phyloP scores from a whole-genome alignment of 345 rosid genomes.

The Turnera subulata region DNA sequence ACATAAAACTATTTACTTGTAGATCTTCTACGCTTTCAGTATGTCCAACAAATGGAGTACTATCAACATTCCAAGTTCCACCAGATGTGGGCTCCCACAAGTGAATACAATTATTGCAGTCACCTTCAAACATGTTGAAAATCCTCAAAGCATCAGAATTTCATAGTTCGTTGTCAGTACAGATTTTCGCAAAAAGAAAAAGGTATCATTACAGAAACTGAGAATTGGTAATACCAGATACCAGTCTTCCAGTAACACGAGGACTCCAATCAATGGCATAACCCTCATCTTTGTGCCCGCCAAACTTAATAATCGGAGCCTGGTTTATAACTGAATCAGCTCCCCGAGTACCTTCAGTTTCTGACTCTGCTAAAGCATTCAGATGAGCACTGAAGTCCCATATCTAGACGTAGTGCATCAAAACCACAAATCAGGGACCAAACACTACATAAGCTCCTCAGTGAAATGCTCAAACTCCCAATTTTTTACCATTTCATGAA shows the following conservation, averaged over 20 bases:
- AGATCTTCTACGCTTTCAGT: conserved; percentile 88
- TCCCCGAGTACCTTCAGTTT: conserved; percentile 52
- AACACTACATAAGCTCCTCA: not conserved
- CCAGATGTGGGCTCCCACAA: conserved; percentile 86
- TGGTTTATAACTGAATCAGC: conserved; percentile 62
- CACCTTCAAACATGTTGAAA: conserved; percentile 43
- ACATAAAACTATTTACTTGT: conserved; percentile 42
- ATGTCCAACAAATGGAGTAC: conserved; percentile 70
- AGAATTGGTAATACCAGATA: conserved; percentile 51
- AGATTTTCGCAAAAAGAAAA: not conserved
- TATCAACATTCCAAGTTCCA: conserved; percentile 75
- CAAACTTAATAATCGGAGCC: conserved; percentile 65
- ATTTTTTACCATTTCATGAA: not conserved
- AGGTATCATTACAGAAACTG: not conserved
- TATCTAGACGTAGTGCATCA: conserved; percentile 37
- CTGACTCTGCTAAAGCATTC: conserved; percentile 70
- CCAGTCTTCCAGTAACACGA: conserved; percentile 70
- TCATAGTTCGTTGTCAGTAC: conserved; percentile 4
- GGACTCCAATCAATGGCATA: conserved; percentile 95
- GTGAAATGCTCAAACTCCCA: not conserved
- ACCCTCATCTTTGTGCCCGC: conserved; percentile 94
- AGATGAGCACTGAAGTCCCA: conserved; percentile 88
- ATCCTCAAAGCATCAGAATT: conserved; percentile 5
- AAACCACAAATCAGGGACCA: not conserved
- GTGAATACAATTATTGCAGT: conserved; percentile 77